Conservation (phyloP, 2,329 filamentous ascomycete species). For the Tolypocladium paradoxum region DNA sequence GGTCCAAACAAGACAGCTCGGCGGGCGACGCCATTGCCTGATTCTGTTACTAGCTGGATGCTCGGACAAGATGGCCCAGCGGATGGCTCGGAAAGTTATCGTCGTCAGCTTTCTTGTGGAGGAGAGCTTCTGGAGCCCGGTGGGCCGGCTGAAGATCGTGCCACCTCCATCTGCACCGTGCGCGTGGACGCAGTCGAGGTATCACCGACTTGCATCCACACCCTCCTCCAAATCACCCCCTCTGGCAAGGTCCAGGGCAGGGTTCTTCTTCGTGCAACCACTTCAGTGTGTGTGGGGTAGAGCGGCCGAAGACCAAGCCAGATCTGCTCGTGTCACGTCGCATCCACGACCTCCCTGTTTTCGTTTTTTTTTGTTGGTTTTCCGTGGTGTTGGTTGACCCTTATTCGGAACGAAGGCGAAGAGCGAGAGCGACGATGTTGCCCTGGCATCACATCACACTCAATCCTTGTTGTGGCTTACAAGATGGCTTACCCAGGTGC, state of each 20-base stretch:
- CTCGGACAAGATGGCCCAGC: background rate
- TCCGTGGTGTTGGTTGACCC: background rate
- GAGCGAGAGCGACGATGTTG: background rate
- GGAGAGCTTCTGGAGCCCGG: background rate
- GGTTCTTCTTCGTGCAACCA: background rate
- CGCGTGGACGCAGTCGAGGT: background rate
- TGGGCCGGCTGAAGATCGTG: background rate
- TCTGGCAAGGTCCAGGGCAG: background rate
- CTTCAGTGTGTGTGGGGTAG: background rate
- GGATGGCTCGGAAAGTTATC: background rate
- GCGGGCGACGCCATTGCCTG: background rate
- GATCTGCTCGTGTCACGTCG: constrained; percentile 14
- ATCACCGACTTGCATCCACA: background rate
- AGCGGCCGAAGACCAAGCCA: constrained; percentile 1
- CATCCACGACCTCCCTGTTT: constrained; percentile 3
- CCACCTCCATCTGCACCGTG: background rate
- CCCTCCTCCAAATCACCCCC: background rate
- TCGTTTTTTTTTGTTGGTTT: too few species aligned
- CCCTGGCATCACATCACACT: background rate
- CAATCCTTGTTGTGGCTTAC: constrained; percentile 2
- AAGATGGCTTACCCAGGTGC: constrained; percentile 6
- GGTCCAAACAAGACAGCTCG: background rate
- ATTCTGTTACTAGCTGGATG: background rate
- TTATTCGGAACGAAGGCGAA: background rate
- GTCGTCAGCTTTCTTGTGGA: background rate